phyloP scores from a whole-genome alignment of 345 rosid genomes.

The Salix exigua region DNA sequence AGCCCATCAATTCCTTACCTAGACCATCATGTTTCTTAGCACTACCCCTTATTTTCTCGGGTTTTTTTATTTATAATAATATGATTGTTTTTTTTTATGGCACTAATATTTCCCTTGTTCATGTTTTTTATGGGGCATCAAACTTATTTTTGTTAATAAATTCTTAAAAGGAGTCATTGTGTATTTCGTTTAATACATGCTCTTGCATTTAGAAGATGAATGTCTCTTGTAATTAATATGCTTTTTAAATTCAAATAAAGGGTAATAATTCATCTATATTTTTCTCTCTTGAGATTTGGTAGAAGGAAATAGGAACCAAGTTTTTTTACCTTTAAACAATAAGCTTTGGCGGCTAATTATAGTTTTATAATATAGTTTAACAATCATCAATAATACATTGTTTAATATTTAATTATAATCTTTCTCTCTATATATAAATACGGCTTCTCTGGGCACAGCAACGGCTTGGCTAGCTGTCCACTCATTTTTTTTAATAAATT shows the following conservation, averaged over 20 bases:
- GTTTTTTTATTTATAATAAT: background rate
- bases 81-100: background rate
- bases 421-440: constrained; percentile 6
- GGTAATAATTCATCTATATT: background rate
- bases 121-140: background rate
- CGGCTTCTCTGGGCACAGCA: constrained; percentile 20
- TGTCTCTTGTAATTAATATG: background rate
- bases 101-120: background rate
- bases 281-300: background rate
- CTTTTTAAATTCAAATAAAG: background rate
- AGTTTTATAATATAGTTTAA: background rate
- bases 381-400: constrained; percentile 4
- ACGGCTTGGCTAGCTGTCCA: constrained; percentile 65
- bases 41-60: background rate
- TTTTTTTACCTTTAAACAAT: background rate
- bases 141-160: background rate
- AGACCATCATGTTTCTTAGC: constrained; percentile 13
- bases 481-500: constrained; percentile 40
- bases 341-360: background rate
- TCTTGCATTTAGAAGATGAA: background rate
- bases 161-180: background rate
- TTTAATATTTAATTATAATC: background rate
- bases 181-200: background rate
- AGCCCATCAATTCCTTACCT: background rate
- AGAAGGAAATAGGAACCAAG: background rate